Conservation (phyloP, 2,329 filamentous ascomycete species). For the Aspergillus carbonarius region DNA sequence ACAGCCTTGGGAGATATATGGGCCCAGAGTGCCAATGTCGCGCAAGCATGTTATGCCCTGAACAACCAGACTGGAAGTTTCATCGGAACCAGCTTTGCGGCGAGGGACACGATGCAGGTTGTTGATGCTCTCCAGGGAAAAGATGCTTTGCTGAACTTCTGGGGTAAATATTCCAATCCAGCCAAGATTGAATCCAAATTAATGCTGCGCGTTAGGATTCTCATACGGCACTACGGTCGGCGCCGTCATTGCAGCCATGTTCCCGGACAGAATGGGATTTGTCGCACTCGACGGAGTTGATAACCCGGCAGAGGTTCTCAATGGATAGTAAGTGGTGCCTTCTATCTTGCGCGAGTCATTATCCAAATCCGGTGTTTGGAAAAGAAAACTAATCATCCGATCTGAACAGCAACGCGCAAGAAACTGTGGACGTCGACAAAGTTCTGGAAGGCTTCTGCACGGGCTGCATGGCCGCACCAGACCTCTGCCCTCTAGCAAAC, state of each 20-base stretch:
- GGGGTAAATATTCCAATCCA: slow-evolving; percentile 1
- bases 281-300: slow-evolving; percentile 11
- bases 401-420: slow-evolving; percentile 8
- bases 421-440: slow-evolving; percentile 4
- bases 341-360: not conserved
- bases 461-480: slow-evolving; percentile 9
- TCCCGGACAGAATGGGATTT: slow-evolving; percentile 11
- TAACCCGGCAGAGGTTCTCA: not conserved
- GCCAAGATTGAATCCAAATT: not conserved
- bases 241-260: slow-evolving; percentile 12
- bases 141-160: slow-evolving; percentile 11
- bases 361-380: too few species aligned
- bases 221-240: slow-evolving; percentile 14
- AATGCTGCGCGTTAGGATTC: not conserved
- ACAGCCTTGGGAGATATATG: slow-evolving; percentile 1
- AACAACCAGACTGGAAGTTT: slow-evolving; percentile 6
- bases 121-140: slow-evolving; percentile 9
- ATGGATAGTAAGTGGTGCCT: not conserved
- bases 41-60: slow-evolving; percentile 2
- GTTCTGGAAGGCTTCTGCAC: slow-evolving; percentile 5
- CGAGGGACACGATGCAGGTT: slow-evolving; percentile 10
- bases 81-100: slow-evolving; percentile 12
- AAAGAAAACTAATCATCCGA: not conserved
- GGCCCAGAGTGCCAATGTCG: slow-evolving; percentile 8
- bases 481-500: slow-evolving; percentile 5